Evolutionary conservation across 1,139 yeast species (phyloP).

Genomic region (Scheffersomyces lignicola): DNA sequence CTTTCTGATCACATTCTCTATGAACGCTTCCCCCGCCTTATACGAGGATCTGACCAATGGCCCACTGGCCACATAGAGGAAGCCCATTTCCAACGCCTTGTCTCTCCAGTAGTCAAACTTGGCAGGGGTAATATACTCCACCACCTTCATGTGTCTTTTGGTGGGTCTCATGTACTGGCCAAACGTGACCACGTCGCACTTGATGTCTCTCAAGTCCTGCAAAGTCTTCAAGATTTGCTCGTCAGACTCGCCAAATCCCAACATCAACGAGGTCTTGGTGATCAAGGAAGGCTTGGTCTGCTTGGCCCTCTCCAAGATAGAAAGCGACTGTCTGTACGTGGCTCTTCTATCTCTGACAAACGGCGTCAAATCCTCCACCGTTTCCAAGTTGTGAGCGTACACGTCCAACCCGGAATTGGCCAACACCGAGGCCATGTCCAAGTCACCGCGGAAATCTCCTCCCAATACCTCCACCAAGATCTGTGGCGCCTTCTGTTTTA

Average conservation of each 20-base stretch:
- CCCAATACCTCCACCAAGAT: conserved; percentile 90
- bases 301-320: conserved; percentile 81
- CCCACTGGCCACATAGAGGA: conserved; percentile 94
- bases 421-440: conserved; percentile 74
- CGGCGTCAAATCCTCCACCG: conserved; percentile 94
- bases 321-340: conserved; percentile 83
- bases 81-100: conserved; percentile 85
- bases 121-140: conserved; percentile 92
- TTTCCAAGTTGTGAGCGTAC: conserved; percentile 95
- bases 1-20: conserved; percentile 87
- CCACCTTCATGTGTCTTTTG: conserved; percentile 97
- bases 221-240: conserved; percentile 80
- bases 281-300: conserved; percentile 69
- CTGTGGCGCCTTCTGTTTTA: conserved; percentile 87
- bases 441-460: conserved; percentile 93
- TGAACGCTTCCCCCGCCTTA: conserved; percentile 97
- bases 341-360: conserved; percentile 96
- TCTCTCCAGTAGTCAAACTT: conserved; percentile 93
- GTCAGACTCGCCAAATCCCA: conserved; percentile 95
- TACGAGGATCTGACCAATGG: conserved; percentile 95
- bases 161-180: conserved; percentile 99
- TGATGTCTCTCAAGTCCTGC: conserved; percentile 67
- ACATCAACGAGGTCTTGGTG: conserved; percentile 94
- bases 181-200: conserved; percentile 94
- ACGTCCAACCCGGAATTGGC: conserved; percentile 92